Base-by-base conservation (phyloP, 2,329 filamentous ascomycete species). In the Diplodia sapinea region DNA sequence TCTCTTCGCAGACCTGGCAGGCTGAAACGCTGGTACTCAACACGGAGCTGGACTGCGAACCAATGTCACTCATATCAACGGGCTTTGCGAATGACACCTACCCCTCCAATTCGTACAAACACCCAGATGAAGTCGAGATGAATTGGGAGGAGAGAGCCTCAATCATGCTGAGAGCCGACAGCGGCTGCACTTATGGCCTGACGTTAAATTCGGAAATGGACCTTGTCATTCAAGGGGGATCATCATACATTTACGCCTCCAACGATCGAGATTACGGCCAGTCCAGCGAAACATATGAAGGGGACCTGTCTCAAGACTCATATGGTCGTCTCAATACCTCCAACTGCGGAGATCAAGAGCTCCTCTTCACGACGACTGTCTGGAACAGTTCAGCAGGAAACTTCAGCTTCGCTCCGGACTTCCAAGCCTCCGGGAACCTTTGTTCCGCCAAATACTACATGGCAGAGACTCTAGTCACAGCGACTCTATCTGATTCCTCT, bases 401-500 rank as follows among this genome's bases (percentile, higher is more conserved):
- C 23, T 26, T 52, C 23, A 52, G 50, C 50, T 52, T 52, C 50
- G 1, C 23, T 7, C 20, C 50, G 13, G 50, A 52, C 23, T 29
- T 33, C 15, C 20, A n/a, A 1, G 26, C 9, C 11, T 29, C 26
- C 31, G 36, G 12, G 9, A 36, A 57, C 6, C 2, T 57, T 5
- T 57, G 54, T 20, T 3, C 7, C 2, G 31, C 54, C 6, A 57
- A 38, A 57, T 57, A 57, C 54, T 57, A n/a, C 31, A 57, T 40
- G 54, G 54, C 54, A 20, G 36, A 57, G 2, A 57, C 15, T 7
- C 7, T 15, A 15, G 54, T 57, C 17, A 57, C 11, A 11, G 54
- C 29, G 12, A 9, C 29, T n/a, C 12, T 40, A 5, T 57, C 54
- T 1, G n/a, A 57, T 40, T 40, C 38, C 4, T 15, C 13, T 12